Percentiles rank a stretch among this genome's conserved stretches.
phyloP scores from a whole-genome alignment of 140 eudicot genomes.

The Bidens hawaiensis region DNA sequence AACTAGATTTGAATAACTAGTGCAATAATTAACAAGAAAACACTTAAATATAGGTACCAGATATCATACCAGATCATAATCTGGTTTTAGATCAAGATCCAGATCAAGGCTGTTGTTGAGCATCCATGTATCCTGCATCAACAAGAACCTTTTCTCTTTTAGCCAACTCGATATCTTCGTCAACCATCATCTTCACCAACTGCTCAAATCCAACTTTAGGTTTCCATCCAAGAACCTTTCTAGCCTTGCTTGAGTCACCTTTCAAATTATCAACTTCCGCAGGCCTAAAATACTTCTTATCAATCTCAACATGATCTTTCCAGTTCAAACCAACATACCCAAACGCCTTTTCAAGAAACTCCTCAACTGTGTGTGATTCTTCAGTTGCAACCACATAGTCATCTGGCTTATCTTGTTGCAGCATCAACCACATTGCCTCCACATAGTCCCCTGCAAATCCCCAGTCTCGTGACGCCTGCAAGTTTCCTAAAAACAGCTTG shows the following conservation, averaged over 20 bases:
- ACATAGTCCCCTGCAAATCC: slow-evolving; percentile 99
- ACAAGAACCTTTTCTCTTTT: slow-evolving; percentile 94
- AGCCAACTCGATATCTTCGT: slow-evolving; percentile 90
- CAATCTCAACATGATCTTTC: slow-evolving; percentile 90
- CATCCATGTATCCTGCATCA: slow-evolving; percentile 98
- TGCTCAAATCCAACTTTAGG: slow-evolving; percentile 92
- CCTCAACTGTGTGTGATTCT: slow-evolving; percentile 94
- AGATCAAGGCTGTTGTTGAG: slow-evolving; percentile 87
- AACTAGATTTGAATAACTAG: slow-evolving; percentile 33
- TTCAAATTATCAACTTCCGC: slow-evolving; percentile 92
- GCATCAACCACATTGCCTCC: slow-evolving; percentile 99
- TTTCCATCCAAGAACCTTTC: slow-evolving; percentile 83
- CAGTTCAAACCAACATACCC: slow-evolving; percentile 90
- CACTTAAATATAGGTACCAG: slow-evolving; percentile 15
- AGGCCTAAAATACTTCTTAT: slow-evolving; percentile 82
- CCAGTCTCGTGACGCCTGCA: slow-evolving; percentile 97
- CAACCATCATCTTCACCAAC: slow-evolving; percentile 99
- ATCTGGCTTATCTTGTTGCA: slow-evolving; percentile 96
- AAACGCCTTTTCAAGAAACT: slow-evolving; percentile 77
- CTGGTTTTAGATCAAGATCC: background rate
- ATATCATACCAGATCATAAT: slow-evolving; percentile 20
- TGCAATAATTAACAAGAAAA: slow-evolving; percentile 17
- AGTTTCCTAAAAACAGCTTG: slow-evolving; percentile 79
- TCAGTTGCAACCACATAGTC: slow-evolving; percentile 97
- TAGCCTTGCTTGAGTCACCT: slow-evolving; percentile 87